Conservation (phyloP, 2,329 filamentous ascomycete genomes). For the Scytalidium sp. region DNA sequence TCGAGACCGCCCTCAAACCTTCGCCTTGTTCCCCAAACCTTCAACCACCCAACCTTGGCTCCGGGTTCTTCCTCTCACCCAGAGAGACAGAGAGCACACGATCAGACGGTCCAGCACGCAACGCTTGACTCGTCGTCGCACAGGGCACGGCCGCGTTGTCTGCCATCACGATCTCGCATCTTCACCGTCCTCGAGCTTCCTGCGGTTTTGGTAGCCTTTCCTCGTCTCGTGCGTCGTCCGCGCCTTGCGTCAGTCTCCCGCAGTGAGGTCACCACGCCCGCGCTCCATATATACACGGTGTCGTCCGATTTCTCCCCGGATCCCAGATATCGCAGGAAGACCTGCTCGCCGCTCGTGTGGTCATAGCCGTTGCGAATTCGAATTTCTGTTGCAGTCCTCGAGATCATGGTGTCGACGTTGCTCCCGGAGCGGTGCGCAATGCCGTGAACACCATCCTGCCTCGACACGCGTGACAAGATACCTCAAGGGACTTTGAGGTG, state of each 20-base stretch:
- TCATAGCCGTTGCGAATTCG: too few relatives aligned
- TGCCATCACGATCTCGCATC: neutral
- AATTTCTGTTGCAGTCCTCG: conserved; percentile 51
- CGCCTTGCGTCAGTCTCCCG: neutral
- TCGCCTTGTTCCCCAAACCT: neutral
- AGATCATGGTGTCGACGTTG: conserved; percentile 74
- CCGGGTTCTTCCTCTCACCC: too few relatives aligned
- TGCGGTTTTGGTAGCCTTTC: neutral
- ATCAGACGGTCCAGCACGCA: too few relatives aligned
- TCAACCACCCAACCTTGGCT: neutral
- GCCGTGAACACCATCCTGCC: neutral
- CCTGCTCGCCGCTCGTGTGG: too few relatives aligned
- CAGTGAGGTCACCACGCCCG: neutral
- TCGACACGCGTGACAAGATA: neutral
- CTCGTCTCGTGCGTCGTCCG: neutral
- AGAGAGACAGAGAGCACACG: too few relatives aligned
- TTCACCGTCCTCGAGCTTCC: neutral
- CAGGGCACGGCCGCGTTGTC: neutral
- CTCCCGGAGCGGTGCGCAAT: neutral
- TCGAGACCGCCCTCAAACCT: neutral
- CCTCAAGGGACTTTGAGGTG: too few relatives aligned
- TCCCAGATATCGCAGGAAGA: too few relatives aligned
- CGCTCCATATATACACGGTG: neutral
- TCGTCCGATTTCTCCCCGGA: too few relatives aligned
- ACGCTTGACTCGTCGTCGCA: neutral